A percentile compares a stretch with the other conserved stretches of the same genome.
These are phyloP conservation scores for Solidago caesia DNA, from an alignment of 129 eudicot genomes.

Conservation along the genomic window DNA sequence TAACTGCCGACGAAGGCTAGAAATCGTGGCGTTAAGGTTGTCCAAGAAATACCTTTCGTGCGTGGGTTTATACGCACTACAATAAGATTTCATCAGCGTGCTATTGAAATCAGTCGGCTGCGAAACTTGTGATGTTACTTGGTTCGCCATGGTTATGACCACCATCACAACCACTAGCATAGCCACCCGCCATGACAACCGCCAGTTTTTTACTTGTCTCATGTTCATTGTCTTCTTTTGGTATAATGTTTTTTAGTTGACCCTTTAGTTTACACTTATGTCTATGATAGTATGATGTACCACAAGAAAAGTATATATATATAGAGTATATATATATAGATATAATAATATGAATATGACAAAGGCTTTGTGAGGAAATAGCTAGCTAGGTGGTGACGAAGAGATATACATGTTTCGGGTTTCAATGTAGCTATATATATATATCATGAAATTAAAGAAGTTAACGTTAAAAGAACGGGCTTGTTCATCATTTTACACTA, in stretches of 20 bases:
- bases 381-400: too few relatives aligned
- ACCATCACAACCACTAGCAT: constrained; percentile 9
- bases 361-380: too few relatives aligned
- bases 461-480: too few relatives aligned
- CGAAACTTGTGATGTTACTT: constrained; percentile 31
- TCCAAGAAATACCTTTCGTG: constrained; percentile 33
- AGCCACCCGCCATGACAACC: constrained; percentile 15
- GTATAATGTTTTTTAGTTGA: not conserved
- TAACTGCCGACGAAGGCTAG: constrained; percentile 49
- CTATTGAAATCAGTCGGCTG: constrained; percentile 38
- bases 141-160: constrained; percentile 12
- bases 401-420: too few relatives aligned
- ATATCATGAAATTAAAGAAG: too few relatives aligned
- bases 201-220: constrained; percentile 2
- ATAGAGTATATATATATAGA: too few relatives aligned
- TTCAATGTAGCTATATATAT: too few relatives aligned
- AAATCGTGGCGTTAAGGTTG: constrained; percentile 58
- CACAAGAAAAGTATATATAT: not conserved
- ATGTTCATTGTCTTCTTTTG: constrained; percentile 3
- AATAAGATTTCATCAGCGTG: constrained; percentile 42
- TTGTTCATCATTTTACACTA: too few relatives aligned
- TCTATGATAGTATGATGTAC: not conserved
- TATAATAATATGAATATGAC: too few relatives aligned
- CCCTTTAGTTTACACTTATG: not conserved
- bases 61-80: constrained; percentile 51